Base-by-base conservation (phyloP, 2,329 filamentous ascomycete genomes). In the Elsinoe arachidis region DNA sequence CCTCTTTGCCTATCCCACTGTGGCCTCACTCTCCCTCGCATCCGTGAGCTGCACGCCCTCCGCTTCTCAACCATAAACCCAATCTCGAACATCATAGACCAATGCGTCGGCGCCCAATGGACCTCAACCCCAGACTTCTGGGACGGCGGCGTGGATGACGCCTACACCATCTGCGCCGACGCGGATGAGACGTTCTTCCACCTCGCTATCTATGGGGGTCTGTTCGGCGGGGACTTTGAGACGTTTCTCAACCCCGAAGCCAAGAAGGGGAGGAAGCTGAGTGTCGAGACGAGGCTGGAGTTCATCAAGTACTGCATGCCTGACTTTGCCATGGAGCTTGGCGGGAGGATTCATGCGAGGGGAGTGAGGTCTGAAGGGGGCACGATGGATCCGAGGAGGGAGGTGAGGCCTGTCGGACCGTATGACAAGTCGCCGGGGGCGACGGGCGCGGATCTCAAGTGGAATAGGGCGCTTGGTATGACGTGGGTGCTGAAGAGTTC, bases 11-110 rank as follows among this genome's bases (percentile, higher is more conserved):
- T 70, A 1, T 17, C 61, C 10, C 61, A 66, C 33, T 65, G 62
- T 30, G 64, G 66, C 19, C 55, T 72, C n/a, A 71, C 67, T 0
- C 59, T 72, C 35, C 58, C 64, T 6, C 61, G 65, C 26, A 70
- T 73, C 44, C 66, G 70, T 5, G 55, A 60, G 35, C 55, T 69
- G 2, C 62, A 69, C 54, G 53, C 57, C 7, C 55, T 64, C 37
- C 64, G 68, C 9, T 69, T 70, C 60, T 58, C 57, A 19, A 65
- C 63, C 57, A 64, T 70, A 55, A 70, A 70, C 37, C 68, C 68
- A 1, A 61, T 69, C n/a, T 61, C 61, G 2, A 64, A 70, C 59
- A 58, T 66, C 41, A 68, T 70, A 33, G 69, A 71, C 59, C 62
- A 53, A 39, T 38, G 49, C 62, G 67, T 67, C 11, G 69, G 68